Conservation (phyloP, 179 eudicot species). For the Silene noctiflora region DNA sequence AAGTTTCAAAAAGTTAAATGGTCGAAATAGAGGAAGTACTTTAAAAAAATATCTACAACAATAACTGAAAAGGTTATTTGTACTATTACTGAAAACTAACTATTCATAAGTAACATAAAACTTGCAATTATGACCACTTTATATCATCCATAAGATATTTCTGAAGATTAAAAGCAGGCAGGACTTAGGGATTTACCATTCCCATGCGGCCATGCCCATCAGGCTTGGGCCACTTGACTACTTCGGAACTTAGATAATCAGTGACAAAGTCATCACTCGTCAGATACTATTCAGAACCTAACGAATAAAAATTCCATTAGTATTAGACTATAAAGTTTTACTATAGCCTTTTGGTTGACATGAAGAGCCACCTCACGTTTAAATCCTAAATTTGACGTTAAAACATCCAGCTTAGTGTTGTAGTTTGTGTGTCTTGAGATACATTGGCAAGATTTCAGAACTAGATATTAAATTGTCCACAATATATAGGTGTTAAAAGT, state of each 20-base stretch:
- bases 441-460: not conserved
- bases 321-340: not conserved
- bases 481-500: not conserved
- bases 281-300: constrained; percentile 8
- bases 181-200: no score
- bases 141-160: no score
- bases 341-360: not conserved
- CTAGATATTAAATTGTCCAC: not conserved
- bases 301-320: not conserved
- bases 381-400: not conserved
- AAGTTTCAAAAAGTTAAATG: not conserved
- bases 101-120: no score
- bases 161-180: no score
- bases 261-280: not conserved
- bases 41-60: not conserved
- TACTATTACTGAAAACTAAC: no score
- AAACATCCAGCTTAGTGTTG: not conserved
- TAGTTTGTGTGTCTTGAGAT: not conserved
- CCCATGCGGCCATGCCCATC: no score
- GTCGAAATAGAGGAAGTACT: not conserved
- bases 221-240: no score
- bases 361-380: not conserved
- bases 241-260: not conserved
- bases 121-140: no score
- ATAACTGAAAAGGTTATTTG: not conserved